Evolutionary conservation across 345 rosid species (phyloP).

Genomic region (Salix arbutifolia): DNA sequence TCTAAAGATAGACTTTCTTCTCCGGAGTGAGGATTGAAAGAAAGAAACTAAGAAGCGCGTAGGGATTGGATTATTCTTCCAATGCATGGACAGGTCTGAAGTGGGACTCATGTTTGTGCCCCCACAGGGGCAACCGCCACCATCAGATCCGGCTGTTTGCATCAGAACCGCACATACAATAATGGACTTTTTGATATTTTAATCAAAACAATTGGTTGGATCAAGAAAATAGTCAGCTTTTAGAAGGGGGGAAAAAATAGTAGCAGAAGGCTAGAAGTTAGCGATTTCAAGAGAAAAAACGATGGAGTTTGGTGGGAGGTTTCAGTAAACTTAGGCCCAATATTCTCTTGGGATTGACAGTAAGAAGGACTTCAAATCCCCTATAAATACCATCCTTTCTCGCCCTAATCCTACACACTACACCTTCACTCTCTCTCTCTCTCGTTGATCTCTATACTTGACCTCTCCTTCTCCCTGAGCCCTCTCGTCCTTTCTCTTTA

Average conservation of each 20-base stretch:
- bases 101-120: slow-evolving; percentile 29
- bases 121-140: slow-evolving; percentile 36
- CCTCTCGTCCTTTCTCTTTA: not conserved
- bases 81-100: slow-evolving; percentile 31
- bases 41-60: slow-evolving; percentile 18
- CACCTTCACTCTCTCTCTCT: not conserved
- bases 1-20: too few relatives aligned
- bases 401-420: slow-evolving; percentile 15
- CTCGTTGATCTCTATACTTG: not conserved
- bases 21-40: too few relatives aligned
- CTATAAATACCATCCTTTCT: slow-evolving; percentile 49
- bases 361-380: slow-evolving; percentile 34
- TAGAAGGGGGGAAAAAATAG: not conserved
- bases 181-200: not conserved
- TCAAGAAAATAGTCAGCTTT: not conserved
- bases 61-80: not conserved
- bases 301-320: slow-evolving; percentile 16
- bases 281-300: slow-evolving; percentile 5
- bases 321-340: slow-evolving; percentile 48
- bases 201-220: not conserved
- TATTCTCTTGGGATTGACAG: slow-evolving; percentile 96
- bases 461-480: slow-evolving; percentile 7
- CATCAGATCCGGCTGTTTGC: slow-evolving; percentile 47
- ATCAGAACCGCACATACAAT: slow-evolving; percentile 42
- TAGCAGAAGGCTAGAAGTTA: not conserved